Conservation (phyloP, 2,329 filamentous ascomycete genomes). For the Diaporthe amygdali region DNA sequence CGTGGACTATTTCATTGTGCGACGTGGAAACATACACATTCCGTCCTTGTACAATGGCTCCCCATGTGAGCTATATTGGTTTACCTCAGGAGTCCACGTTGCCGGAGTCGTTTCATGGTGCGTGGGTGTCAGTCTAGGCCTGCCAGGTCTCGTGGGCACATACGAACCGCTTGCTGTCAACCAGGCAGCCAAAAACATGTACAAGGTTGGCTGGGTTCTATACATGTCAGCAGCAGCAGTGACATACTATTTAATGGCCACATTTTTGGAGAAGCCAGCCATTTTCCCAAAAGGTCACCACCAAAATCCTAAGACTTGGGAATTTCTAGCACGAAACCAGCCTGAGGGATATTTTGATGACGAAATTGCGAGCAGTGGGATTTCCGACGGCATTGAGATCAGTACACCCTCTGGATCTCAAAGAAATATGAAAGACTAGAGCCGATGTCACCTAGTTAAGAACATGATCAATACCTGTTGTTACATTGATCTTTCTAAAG, state of each 20-base stretch:
- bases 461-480: no score
- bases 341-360: no score
- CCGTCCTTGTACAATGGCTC: constrained; percentile 36
- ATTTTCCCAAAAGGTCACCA: constrained; percentile 31
- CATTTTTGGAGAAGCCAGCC: constrained; percentile 29
- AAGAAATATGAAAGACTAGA: no score
- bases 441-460: no score
- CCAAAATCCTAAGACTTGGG: no score
- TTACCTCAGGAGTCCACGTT: constrained; percentile 39
- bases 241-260: constrained; percentile 31
- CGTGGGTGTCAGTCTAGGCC: constrained; percentile 30
- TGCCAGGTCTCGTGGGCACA: constrained; percentile 35
- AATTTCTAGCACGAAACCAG: no score
- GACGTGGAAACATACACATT: constrained; percentile 39
- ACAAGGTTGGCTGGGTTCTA: constrained; percentile 37
- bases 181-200: constrained; percentile 34
- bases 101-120: constrained; percentile 33
- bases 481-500: no score
- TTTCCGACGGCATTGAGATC: no score
- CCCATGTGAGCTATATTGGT: constrained; percentile 37
- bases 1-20: constrained; percentile 39
- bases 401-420: no score
- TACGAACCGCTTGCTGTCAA: constrained; percentile 33
- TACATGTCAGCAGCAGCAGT: constrained; percentile 34
- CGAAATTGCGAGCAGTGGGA: no score